Evolutionary conservation across 2,329 filamentous ascomycete genomes (phyloP), one percentile per base, ranked within the genome.

Genomic region (Hirsutella rhossiliensis): DNA sequence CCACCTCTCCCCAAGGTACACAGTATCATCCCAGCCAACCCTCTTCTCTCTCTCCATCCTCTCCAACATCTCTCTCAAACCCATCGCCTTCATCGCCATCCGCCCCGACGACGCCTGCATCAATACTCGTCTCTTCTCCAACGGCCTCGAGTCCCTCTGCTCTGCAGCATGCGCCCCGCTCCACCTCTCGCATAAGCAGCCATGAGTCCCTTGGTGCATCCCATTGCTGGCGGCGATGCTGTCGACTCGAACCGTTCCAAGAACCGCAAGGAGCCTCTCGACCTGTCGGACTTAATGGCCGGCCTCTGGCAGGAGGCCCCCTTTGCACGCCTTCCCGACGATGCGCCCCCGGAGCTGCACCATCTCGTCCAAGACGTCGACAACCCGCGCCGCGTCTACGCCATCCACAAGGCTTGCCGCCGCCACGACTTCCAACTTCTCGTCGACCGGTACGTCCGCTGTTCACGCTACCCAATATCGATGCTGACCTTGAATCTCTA

Each of bases 401-500:
- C 72, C 30, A 71, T 82, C 18, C 72, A 82, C 55, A 69, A 68
- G 42, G 77, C 78, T 28, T 73, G 67, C 49, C 73, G 79, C 30
- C 74, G 79, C 5, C 76, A 81, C 54, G 69, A 74, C 50, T 78
- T 83, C 48, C 82, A 87, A 57, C 63, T 75, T 4, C 62, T 87
- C 15, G 77, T 87, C 13, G 78, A 84, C 55, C 78, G 73, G 80
- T 84, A 58, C 51, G 72, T 39, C 11, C 29, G 27, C 38, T 48
- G n/a, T 15, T 34, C 42, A 40, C 44, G 36, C 18, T 4, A 13
- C 47, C 19, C n/a, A 20, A 27, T 11, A 11, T 34, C 32, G 28
- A 27, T 20, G 20, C 29, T 45, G 23, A 42, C 40, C 29, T 45
- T 32, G 12, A n/a, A 31, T 11, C 46, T 41, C 47, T 50, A 90